Evolutionary conservation across 2,329 filamentous ascomycete species (phyloP), one percentile per base, ranked within the genome.

Genomic region (Arthrobotrys sinensis): DNA sequence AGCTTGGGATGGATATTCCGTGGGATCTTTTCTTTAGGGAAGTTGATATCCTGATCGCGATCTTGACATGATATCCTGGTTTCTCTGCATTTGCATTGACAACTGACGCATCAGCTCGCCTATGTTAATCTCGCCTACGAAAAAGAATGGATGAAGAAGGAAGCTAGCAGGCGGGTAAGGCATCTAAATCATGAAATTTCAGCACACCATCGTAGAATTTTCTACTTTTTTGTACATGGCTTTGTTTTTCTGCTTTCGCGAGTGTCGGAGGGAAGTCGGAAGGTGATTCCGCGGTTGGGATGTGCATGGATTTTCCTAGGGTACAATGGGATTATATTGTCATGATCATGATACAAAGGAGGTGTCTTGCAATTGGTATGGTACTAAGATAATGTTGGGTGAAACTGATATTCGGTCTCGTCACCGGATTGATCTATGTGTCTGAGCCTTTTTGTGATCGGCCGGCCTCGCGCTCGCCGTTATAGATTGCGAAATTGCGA

Each of bases 21-120:
- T 28, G 24, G 24, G 4, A 28, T 28, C 4, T 21, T 50, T 50
- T 50, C 28, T 19, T n/a, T 14, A 6, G 12, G 36, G 36, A 38
- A 38, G 12, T 38, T 38, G 36, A 38, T 38, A 38, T 32, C 50
- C 28, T 50, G 4, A 7, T 43, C 36, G 36, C 55, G 55, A 60
- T 60, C 36, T 60, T 60, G 55, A 43, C 55, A 60, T 60, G 55
- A 60, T 60, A 60, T 43, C 55, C 55, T 43, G 12, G 55, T n/a
- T 43, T n/a, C 14, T 32, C 32, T 32, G n/a, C 32, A 55, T 55
- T 6, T 24, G n/a, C 16, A 32, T 38, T 8, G 36, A 38, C n/a
- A 14, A 16, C 4, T n/a, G 40, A 55, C 32, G 52, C 52, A 57
- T 57, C 21, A 57, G 36, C 36, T 60, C 55, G 55, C 55, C 55